phyloP scores from a whole-genome alignment of 75 land plant genomes.

The Selaginella moellendorffii region DNA sequence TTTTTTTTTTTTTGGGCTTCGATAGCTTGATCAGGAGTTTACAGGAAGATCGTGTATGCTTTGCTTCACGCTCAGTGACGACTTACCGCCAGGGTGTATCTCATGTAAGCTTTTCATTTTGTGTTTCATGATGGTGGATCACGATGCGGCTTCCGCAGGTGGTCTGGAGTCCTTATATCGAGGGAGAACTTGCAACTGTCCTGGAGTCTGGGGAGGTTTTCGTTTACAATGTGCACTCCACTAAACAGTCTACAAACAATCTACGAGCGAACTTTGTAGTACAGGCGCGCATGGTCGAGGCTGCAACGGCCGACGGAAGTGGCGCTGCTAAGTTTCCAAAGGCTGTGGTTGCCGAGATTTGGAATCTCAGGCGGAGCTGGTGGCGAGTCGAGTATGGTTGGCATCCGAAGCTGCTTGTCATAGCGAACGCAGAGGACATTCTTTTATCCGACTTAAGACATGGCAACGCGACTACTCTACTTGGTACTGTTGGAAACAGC shows the following conservation, averaged over 20 bases:
- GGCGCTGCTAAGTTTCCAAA: not conserved
- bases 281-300: no score
- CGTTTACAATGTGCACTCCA: not conserved
- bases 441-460: constrained; percentile 49
- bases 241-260: not conserved
- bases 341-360: not conserved
- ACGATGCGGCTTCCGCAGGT: not conserved
- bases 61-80: not conserved
- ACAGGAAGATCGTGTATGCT: not conserved
- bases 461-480: constrained; percentile 10
- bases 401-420: constrained; percentile 56
- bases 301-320: not conserved
- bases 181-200: not conserved
- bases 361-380: constrained; percentile 18
- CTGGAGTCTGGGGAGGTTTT: not conserved
- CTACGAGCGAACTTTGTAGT: not conserved
- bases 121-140: not conserved
- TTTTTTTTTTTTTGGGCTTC: not conserved
- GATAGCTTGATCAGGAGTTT: not conserved
- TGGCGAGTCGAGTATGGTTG: constrained; percentile 56
- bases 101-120: not conserved
- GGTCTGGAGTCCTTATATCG: not conserved
- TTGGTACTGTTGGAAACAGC: constrained; percentile 20
- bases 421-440: constrained; percentile 36
- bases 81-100: not conserved